Evolutionary conservation across 805 yeast genomes (phyloP).

Genomic region (Candida arabinofermentans): DNA sequence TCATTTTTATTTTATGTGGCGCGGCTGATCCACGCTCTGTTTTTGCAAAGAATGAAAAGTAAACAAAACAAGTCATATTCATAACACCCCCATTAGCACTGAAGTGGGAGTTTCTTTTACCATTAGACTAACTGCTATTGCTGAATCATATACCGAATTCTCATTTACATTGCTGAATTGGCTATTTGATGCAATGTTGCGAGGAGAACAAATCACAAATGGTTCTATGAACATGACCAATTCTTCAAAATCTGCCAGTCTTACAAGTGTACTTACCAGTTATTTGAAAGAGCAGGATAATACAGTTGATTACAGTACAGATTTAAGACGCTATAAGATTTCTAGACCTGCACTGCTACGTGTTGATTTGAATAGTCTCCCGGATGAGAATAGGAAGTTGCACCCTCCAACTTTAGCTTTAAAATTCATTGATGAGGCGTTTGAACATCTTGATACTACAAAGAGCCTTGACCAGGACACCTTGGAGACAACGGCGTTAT

Average conservation of each 20-base stretch:
- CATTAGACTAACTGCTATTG: too few species aligned
- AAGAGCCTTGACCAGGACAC: constrained; percentile 1
- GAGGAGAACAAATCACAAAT: too few species aligned
- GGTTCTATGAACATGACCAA: too few species aligned
- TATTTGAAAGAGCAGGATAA: neutral
- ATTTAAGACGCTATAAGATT: neutral
- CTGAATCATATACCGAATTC: too few species aligned
- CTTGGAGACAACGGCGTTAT: constrained; percentile 6
- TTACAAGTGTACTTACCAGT: neutral
- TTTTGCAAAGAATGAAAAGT: too few species aligned
- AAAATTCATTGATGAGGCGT: constrained; percentile 6
- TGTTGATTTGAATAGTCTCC: neutral
- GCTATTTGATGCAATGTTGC: too few species aligned
- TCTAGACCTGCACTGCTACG: neutral
- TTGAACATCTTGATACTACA: constrained; percentile 2
- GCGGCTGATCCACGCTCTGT: too few species aligned
- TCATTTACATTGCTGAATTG: too few species aligned
- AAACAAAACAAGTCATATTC: too few species aligned
- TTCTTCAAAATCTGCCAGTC: neutral
- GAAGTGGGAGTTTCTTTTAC: too few species aligned
- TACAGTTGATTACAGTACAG: neutral
- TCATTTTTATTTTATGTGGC: too few species aligned
- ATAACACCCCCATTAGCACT: too few species aligned
- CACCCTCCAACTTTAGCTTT: constrained; percentile 8
- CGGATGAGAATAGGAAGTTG: neutral